These are phyloP conservation scores for Ustilago nuda DNA, from an alignment of 1,284 basidiomycete species.

Conservation along the genomic window DNA sequence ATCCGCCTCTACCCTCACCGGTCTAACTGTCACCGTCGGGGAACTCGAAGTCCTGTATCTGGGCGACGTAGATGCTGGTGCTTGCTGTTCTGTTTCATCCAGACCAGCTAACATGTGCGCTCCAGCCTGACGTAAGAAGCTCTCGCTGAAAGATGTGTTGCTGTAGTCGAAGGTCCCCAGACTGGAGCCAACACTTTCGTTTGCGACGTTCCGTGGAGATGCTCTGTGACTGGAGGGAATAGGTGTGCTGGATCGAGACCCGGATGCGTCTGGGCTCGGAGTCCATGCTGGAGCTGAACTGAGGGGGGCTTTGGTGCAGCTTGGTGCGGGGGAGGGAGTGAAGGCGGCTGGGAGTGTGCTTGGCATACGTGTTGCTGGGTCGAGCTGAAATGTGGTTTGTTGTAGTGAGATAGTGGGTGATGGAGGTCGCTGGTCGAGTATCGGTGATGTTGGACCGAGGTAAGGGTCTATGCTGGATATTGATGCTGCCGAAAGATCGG, in stretches of 20 bases:
- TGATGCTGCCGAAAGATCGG: slow-evolving; percentile 40
- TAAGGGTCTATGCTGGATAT: slow-evolving; percentile 16
- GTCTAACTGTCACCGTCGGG: slow-evolving; percentile 32
- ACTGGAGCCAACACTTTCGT: slow-evolving; percentile 46
- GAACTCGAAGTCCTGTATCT: slow-evolving; percentile 24
- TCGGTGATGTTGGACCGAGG: slow-evolving; percentile 10
- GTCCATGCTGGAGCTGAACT: slow-evolving; percentile 26
- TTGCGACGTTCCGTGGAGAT: slow-evolving; percentile 11
- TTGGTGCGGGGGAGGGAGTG: slow-evolving; percentile 14
- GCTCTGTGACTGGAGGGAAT: not conserved
- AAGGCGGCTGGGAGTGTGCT: not conserved
- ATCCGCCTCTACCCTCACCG: slow-evolving; percentile 12
- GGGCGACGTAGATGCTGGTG: slow-evolving; percentile 9
- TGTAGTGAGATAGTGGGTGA: not conserved
- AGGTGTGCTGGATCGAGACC: slow-evolving; percentile 22
- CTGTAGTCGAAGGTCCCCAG: slow-evolving; percentile 42
- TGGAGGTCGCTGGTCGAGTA: slow-evolving; percentile 1
- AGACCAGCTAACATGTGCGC: slow-evolving; percentile 56
- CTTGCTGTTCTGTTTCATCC: slow-evolving; percentile 19
- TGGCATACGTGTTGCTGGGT: not conserved
- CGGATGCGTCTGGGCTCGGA: slow-evolving; percentile 31
- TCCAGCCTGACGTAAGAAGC: slow-evolving; percentile 59
- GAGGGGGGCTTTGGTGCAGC: not conserved
- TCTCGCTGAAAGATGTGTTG: slow-evolving; percentile 62
- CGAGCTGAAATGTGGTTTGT: not conserved